Percentiles rank a stretch among this genome's conserved stretches.
Evolutionary conservation across 2,329 filamentous ascomycete genomes (phyloP).

Genomic region (Pseudogymnoascus verrucosus): DNA sequence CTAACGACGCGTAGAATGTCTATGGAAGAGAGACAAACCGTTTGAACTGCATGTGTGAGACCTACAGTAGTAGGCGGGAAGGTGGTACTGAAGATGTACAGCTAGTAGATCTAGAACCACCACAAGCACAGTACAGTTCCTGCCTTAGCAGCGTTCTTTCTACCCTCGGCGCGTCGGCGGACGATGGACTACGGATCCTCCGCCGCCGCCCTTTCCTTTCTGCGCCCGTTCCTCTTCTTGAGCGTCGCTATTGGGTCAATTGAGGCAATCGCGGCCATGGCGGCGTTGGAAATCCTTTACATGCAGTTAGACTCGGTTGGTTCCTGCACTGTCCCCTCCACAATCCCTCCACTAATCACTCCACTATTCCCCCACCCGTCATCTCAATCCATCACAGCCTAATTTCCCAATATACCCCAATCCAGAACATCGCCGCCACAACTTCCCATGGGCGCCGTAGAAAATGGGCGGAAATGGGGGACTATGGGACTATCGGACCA

Average conservation of each 20-base stretch:
- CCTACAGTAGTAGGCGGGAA: background rate
- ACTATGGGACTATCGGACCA: background rate
- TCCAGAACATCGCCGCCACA: conserved; percentile 6
- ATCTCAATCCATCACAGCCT: background rate
- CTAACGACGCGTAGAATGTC: background rate
- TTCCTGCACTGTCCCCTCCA: background rate
- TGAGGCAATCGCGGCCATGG: background rate
- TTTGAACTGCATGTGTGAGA: background rate
- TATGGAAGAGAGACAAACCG: background rate
- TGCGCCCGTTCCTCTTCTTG: background rate
- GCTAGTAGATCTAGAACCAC: too few relatives aligned
- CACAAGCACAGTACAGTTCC: too few relatives aligned
- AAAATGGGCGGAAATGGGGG: background rate
- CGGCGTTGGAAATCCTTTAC: too few relatives aligned
- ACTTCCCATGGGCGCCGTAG: background rate
- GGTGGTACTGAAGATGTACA: background rate
- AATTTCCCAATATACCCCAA: conserved; percentile 6
- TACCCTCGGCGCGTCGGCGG: background rate
- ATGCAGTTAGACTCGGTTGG: background rate
- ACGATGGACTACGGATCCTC: background rate
- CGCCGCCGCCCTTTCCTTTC: background rate
- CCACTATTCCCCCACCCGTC: background rate
- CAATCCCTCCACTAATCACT: background rate
- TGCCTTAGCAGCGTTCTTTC: background rate
- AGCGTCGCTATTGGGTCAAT: background rate